phyloP scores from a whole-genome alignment of 345 rosid genomes.

The Gossypium herbaceum region DNA sequence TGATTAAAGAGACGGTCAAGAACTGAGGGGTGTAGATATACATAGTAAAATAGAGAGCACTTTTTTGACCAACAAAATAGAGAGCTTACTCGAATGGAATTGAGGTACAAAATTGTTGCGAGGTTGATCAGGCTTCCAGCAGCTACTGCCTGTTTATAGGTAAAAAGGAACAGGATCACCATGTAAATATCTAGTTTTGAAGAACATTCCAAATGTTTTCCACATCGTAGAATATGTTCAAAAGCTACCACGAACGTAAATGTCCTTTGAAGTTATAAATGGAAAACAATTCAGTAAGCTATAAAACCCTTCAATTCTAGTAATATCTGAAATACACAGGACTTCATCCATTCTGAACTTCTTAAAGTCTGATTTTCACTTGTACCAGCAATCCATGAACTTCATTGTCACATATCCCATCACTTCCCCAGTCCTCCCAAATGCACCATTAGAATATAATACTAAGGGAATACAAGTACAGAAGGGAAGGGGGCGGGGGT shows the following conservation, averaged over 20 bases:
- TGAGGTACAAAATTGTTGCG: constrained; percentile 83
- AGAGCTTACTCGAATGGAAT: constrained; percentile 72
- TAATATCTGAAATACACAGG: background rate
- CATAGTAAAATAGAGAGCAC: constrained; percentile 20
- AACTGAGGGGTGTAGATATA: background rate
- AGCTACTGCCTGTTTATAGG: constrained; percentile 74
- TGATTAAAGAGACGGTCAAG: background rate
- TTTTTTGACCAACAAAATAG: background rate
- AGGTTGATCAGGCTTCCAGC: constrained; percentile 90
- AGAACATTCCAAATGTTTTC: background rate
- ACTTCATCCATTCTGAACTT: background rate
- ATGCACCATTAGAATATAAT: background rate
- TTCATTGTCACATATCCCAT: background rate
- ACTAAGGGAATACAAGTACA: background rate
- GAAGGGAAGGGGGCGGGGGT: background rate
- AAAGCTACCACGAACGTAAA: background rate
- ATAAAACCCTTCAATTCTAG: background rate
- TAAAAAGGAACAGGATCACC: constrained; percentile 14
- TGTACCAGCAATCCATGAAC: background rate
- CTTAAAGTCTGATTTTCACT: background rate
- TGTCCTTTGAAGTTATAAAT: background rate
- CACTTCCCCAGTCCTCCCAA: background rate
- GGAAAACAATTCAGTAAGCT: background rate
- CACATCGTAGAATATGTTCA: background rate
- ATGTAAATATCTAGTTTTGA: background rate